Conservation (phyloP, 2,329 filamentous ascomycete genomes). For the Podosphaera aphanis region DNA sequence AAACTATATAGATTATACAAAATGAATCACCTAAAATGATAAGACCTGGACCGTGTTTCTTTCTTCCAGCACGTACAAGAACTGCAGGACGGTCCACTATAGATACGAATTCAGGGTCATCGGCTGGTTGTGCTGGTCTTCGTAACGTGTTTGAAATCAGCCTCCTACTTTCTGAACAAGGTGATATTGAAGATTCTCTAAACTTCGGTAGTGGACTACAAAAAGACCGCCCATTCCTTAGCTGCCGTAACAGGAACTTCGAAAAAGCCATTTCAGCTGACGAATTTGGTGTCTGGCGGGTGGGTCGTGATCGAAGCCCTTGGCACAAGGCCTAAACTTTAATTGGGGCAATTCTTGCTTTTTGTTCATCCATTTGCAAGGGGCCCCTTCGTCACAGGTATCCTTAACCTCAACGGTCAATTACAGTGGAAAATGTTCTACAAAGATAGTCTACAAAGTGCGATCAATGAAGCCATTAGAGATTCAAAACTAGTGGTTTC, state of each 20-base stretch:
- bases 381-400: background rate
- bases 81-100: slow-evolving; percentile 68
- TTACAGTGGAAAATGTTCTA: slow-evolving; percentile 44
- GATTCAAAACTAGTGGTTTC: slow-evolving; percentile 60
- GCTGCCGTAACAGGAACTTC: slow-evolving; percentile 4
- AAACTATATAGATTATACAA: background rate
- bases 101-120: slow-evolving; percentile 61
- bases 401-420: background rate
- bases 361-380: background rate
- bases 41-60: slow-evolving; percentile 54
- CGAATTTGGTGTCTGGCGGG: background rate
- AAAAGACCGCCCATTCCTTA: slow-evolving; percentile 1
- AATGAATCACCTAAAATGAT: slow-evolving; percentile 41
- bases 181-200: slow-evolving; percentile 2
- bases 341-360: slow-evolving; percentile 1
- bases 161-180: slow-evolving; percentile 9
- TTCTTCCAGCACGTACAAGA: slow-evolving; percentile 46
- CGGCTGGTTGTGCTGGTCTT: slow-evolving; percentile 21
- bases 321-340: background rate
- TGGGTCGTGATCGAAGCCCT: background rate
- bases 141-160: slow-evolving; percentile 10
- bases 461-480: slow-evolving; percentile 51
- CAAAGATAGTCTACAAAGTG: slow-evolving; percentile 54
- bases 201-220: slow-evolving; percentile 1
- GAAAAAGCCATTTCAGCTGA: slow-evolving; percentile 7